Conservation (phyloP, 1,284 basidiomycete species). For the Cutaneotrichosporon sp. region DNA sequence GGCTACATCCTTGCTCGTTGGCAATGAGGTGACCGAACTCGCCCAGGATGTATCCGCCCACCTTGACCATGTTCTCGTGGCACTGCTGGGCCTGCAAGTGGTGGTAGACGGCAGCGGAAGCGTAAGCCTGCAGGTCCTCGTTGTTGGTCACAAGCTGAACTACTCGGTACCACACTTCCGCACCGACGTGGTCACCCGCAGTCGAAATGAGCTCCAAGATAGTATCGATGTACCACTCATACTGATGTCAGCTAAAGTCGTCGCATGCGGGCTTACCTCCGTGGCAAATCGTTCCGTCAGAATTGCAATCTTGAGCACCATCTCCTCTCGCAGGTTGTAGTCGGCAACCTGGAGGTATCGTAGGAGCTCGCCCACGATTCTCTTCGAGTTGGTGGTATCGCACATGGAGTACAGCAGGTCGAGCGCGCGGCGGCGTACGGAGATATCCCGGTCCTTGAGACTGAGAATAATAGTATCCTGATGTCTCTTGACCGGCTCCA, state of each 20-base stretch:
- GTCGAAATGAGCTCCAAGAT: slow-evolving; percentile 91
- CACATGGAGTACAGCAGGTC: slow-evolving; percentile 99
- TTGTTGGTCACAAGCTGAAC: slow-evolving; percentile 98
- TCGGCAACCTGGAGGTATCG: slow-evolving; percentile 91
- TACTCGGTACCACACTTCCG: slow-evolving; percentile 98
- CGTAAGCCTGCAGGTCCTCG: slow-evolving; percentile 92
- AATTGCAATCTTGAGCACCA: slow-evolving; percentile 98
- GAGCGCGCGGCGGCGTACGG: slow-evolving; percentile 85
- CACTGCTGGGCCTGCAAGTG: slow-evolving; percentile 82
- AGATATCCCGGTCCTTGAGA: slow-evolving; percentile 94
- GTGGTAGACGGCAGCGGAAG: slow-evolving; percentile 87
- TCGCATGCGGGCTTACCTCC: slow-evolving; percentile 51
- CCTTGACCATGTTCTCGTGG: slow-evolving; percentile 95
- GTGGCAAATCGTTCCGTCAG: slow-evolving; percentile 95
- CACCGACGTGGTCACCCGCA: slow-evolving; percentile 96
- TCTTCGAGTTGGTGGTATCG: slow-evolving; percentile 88
- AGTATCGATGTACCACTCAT: slow-evolving; percentile 96
- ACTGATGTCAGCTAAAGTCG: slow-evolving; percentile 48
- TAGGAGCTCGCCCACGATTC: slow-evolving; percentile 90
- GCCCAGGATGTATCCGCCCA: slow-evolving; percentile 95
- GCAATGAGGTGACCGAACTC: slow-evolving; percentile 91
- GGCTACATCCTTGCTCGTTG: slow-evolving; percentile 87
- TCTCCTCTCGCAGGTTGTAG: slow-evolving; percentile 91
- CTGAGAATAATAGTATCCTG: slow-evolving; percentile 93
- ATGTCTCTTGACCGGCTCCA: slow-evolving; percentile 90